Conservation (phyloP, 345 rosid species). For the Syzygium oleosum region DNA sequence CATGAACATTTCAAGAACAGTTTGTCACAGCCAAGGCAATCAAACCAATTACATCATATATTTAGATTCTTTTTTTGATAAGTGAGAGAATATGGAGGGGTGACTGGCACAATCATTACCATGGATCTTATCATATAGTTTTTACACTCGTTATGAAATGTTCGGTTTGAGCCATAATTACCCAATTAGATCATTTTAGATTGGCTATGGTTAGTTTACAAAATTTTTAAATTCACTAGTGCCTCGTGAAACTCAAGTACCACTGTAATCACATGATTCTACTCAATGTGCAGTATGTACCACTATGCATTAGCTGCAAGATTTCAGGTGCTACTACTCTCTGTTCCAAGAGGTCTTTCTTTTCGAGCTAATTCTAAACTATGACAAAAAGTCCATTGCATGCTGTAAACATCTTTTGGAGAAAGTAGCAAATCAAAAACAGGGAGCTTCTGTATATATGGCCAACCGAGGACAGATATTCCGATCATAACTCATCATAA, state of each 20-base stretch:
- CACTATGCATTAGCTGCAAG: too few species aligned
- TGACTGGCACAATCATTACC: neutral
- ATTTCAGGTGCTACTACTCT: too few species aligned
- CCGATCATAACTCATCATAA: neutral
- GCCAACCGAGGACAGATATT: neutral
- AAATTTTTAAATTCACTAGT: neutral
- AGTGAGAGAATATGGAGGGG: neutral
- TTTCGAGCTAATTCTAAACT: too few species aligned
- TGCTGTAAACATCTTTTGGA: too few species aligned
- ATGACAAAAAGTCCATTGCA: too few species aligned
- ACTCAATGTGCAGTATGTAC: neutral
- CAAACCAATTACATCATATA: neutral
- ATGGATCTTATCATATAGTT: neutral
- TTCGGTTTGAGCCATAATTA: neutral
- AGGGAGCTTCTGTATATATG: neutral
- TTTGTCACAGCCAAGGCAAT: neutral
- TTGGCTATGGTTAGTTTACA: neutral
- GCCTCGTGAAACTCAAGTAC: neutral
- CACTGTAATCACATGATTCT: neutral
- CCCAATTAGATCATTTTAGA: neutral
- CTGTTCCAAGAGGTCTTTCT: too few species aligned
- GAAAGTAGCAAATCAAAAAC: too few species aligned
- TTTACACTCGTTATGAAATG: neutral
- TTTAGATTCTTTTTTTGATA: neutral
- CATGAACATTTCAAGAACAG: neutral